Percentiles rank a stretch among this genome's conserved stretches.
Evolutionary conservation across 2,329 filamentous ascomycete species (phyloP).

Genomic region (Rhynchosporium agropyri): DNA sequence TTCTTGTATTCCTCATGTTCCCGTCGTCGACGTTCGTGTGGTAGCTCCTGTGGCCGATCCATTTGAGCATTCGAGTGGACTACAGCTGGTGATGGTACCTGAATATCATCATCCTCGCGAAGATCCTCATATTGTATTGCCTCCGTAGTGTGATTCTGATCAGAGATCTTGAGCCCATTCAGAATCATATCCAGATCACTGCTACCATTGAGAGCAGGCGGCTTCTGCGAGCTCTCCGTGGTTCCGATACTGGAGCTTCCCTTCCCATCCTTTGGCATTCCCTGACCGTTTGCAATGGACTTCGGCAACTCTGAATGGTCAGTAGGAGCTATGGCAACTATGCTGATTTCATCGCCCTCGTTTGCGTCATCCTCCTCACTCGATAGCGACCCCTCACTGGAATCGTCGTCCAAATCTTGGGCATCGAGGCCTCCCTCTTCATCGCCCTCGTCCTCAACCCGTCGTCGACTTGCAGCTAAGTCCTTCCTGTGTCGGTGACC

Average conservation of each 20-base stretch:
- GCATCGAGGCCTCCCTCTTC: conserved; percentile 62
- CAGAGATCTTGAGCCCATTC: conserved; percentile 47
- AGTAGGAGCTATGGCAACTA: conserved; percentile 61
- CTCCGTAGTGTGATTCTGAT: conserved; percentile 31
- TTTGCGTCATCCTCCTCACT: conserved; percentile 63
- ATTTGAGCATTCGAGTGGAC: conserved; percentile 45
- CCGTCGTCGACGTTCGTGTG: conserved; percentile 72
- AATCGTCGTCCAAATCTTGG: conserved; percentile 65
- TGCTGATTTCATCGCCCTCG: conserved; percentile 66
- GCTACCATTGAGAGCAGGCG: conserved; percentile 44
- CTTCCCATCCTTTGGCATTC: conserved; percentile 39
- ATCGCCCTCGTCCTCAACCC: conserved; percentile 71
- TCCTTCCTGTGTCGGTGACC: conserved; percentile 62
- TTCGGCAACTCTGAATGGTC: conserved; percentile 34
- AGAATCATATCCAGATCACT: conserved; percentile 62
- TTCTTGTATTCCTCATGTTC: conserved; percentile 92
- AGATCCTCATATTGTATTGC: conserved; percentile 42
- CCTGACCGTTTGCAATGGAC: conserved; percentile 44
- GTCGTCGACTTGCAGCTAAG: conserved; percentile 67
- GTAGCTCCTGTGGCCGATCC: conserved; percentile 55
- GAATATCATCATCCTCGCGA: conserved; percentile 35
- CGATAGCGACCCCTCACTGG: conserved; percentile 64
- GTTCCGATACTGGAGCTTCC: conserved; percentile 37
- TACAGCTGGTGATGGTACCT: conserved; percentile 37
- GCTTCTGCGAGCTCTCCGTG: conserved; percentile 45